Base-by-base conservation (phyloP, 495 filamentous ascomycete species). In the Penicillium atrosanguineum region DNA sequence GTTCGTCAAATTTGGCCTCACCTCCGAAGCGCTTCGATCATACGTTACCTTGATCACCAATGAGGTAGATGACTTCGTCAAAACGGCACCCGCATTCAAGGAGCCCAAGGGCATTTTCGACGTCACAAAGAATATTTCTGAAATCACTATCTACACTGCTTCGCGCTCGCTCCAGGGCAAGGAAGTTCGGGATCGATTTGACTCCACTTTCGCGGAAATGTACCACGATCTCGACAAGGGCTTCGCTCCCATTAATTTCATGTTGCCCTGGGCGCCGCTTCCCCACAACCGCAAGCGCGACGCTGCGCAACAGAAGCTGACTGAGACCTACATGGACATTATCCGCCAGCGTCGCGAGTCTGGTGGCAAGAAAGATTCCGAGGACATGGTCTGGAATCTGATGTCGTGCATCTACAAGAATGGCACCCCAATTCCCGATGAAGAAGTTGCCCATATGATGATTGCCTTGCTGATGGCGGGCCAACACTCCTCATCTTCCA, bases 341-440 rank as follows among this genome's bases (percentile, higher is more conserved):
- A 82, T 87, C 62, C 65, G 74, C 44, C 67, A 77, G 55, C 75
- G 83, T 45, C 73, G 79, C 25, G 63, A 68, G 49, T 59, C 68
- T n/a, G 73, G 71, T 43, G 73, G 56, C n/a, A 64, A 80, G 62
- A 75, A 75, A 56, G 75, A 81, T 40, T 76, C 75, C 4, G 76
- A 84, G 57, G 83, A 86, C 56, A 87, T 87, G 83, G 82, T 86
- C 50, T 86, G 83, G 83, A 84, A 85, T 56, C 68, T 87, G 41
- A 87, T 86, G 83, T 73, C 71, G 29, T 83, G 76, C 67, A 71
- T 64, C 15, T 87, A 87, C 69, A 87, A 86, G 64, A 74, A 85
- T 54, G 83, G 83, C 50, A 80, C 68, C 18, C 75, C 74, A 5
- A 62, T 85, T n/a, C 82, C 83, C 0, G 82, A 87, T 54, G 65